A percentile compares a stretch with the other conserved stretches of the same genome.
These are phyloP conservation scores for Lipomyces chichibuensis DNA, from an alignment of 805 yeast genomes.

Conservation along the genomic window DNA sequence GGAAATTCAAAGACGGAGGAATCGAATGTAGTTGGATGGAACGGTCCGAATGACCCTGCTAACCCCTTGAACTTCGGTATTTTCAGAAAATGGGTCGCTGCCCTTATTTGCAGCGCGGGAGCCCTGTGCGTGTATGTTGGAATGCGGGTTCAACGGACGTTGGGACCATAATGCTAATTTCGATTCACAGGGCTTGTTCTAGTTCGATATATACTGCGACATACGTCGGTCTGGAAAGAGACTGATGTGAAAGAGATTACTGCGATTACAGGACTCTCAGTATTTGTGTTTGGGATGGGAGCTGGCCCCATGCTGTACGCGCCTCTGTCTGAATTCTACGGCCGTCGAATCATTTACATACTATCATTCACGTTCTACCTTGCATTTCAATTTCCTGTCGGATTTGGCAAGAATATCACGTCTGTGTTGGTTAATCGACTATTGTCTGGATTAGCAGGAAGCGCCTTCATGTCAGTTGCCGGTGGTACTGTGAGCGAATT, in stretches of 20 bases:
- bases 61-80: slow-evolving; percentile 46
- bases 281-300: slow-evolving; percentile 64
- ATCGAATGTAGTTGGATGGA: slow-evolving; percentile 29
- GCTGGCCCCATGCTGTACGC: slow-evolving; percentile 66
- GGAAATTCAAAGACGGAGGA: background rate
- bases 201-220: slow-evolving; percentile 56
- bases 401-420: slow-evolving; percentile 44
- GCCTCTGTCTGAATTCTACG: slow-evolving; percentile 71
- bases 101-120: slow-evolving; percentile 39
- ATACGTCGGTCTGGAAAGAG: slow-evolving; percentile 45
- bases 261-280: slow-evolving; percentile 55
- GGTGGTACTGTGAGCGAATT: slow-evolving; percentile 83
- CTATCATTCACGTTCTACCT: slow-evolving; percentile 53
- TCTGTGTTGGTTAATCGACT: slow-evolving; percentile 67
- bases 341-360: slow-evolving; percentile 66
- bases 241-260: slow-evolving; percentile 49
- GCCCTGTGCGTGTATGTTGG: slow-evolving; percentile 33
- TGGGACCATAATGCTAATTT: background rate
- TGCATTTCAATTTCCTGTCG: slow-evolving; percentile 56
- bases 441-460: slow-evolving; percentile 73
- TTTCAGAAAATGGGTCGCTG: slow-evolving; percentile 47
- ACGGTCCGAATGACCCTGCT: slow-evolving; percentile 43
- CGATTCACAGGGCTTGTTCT: slow-evolving; percentile 47
- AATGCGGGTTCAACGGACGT: background rate
- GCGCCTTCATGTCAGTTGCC: slow-evolving; percentile 82